These are phyloP conservation scores for Komagataella ulmi DNA, from an alignment of 805 yeast genomes.

Conservation along the genomic window DNA sequence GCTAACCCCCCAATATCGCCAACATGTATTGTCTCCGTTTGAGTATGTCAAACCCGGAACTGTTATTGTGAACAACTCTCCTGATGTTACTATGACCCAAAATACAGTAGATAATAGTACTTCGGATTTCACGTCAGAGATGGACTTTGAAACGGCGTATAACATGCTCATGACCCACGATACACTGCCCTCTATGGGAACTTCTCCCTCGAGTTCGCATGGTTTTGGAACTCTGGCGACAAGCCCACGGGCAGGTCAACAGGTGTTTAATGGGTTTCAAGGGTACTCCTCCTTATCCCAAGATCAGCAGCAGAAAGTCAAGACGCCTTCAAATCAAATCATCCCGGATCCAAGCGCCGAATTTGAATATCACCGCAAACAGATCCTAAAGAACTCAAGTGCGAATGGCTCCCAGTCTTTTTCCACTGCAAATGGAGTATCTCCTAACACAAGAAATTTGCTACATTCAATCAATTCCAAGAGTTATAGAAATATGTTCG, in stretches of 20 bases:
- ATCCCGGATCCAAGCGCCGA: neutral
- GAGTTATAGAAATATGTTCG: slow-evolving; percentile 7
- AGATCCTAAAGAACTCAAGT: slow-evolving; percentile 1
- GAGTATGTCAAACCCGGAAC: slow-evolving; percentile 2
- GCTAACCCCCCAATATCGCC: neutral
- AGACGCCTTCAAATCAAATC: slow-evolving; percentile 1
- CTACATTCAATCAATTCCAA: slow-evolving; percentile 15
- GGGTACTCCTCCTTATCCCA: neutral
- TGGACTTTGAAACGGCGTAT: slow-evolving; percentile 23
- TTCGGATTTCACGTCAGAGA: slow-evolving; percentile 7
- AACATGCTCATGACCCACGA: slow-evolving; percentile 15
- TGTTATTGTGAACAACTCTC: neutral
- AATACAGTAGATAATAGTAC: neutral
- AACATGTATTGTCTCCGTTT: slow-evolving; percentile 2
- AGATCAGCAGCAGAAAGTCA: neutral
- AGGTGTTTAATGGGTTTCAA: neutral
- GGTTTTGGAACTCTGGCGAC: neutral
- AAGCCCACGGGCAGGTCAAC: neutral
- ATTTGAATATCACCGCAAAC: slow-evolving; percentile 2
- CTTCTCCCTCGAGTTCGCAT: neutral
- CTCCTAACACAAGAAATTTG: slow-evolving; percentile 17
- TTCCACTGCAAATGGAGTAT: slow-evolving; percentile 7
- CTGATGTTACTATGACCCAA: neutral
- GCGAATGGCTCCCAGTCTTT: neutral
- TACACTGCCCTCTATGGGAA: neutral